These are phyloP conservation scores for Pestalotiopsis sp. DNA, from an alignment of 2,329 filamentous ascomycete genomes.

Conservation along the genomic window DNA sequence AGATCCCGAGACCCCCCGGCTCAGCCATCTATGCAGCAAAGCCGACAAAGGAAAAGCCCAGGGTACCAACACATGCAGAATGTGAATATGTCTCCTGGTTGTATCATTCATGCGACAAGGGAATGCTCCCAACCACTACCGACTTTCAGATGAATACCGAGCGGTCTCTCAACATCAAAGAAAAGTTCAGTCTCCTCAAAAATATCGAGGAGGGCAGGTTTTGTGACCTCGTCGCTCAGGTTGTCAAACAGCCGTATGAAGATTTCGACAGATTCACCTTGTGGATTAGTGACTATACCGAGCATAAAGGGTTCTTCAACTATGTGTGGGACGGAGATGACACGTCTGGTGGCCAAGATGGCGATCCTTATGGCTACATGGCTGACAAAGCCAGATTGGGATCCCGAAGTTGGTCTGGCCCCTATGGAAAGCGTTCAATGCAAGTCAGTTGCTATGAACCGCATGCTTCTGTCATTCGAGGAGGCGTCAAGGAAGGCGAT, in stretches of 20 bases:
- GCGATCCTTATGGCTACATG: conserved; percentile 60
- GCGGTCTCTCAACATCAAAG: conserved; percentile 45
- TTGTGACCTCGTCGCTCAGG: conserved; percentile 72
- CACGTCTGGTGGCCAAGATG: conserved; percentile 41
- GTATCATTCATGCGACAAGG: conserved; percentile 47
- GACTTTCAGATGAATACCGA: conserved; percentile 44
- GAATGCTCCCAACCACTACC: conserved; percentile 41
- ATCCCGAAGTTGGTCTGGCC: conserved; percentile 66
- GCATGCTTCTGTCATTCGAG: conserved; percentile 63
- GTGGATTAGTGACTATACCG: conserved; percentile 83
- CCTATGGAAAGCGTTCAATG: conserved; percentile 72
- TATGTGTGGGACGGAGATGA: conserved; percentile 38
- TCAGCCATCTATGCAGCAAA: conserved; percentile 38
- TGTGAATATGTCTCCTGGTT: conserved; percentile 50
- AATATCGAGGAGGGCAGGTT: conserved; percentile 61
- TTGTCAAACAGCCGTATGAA: conserved; percentile 58
- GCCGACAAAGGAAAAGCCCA: conserved; percentile 15
- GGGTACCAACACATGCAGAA: conserved; percentile 32
- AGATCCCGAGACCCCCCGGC: conserved; percentile 42
- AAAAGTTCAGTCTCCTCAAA: conserved; percentile 68
- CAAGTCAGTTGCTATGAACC: conserved; percentile 72
- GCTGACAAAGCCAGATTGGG: conserved; percentile 30
- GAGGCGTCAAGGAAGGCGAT: conserved; percentile 57
- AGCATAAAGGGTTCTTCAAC: conserved; percentile 66
- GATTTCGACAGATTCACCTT: conserved; percentile 55